Base-by-base conservation (phyloP, 768 basidiomycete species). In the Naganishia vaughanmartiniae region DNA sequence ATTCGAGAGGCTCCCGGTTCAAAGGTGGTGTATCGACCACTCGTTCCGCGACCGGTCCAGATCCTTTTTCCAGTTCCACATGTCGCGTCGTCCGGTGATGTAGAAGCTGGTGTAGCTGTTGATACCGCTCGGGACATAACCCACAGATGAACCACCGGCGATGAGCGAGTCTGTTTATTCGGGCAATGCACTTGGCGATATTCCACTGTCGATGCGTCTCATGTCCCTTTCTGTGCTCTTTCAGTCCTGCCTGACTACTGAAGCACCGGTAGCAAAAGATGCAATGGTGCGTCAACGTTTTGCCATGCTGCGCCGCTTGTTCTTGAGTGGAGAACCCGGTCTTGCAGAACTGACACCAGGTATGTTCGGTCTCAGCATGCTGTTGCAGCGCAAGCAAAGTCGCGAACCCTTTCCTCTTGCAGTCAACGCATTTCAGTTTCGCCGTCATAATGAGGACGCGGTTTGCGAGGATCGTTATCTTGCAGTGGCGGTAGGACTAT, bases 371-470 rank as follows among this genome's bases (percentile, higher is more conserved):
- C 26, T 60, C 58, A 36, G 26, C 26, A 21, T 60, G 58, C 36
- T 45, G 19, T 60, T 42, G 58, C 58, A 60, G n/a, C 1, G 34
- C 28, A n/a, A 10, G 2, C 6, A 60, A 36, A 19, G 36, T 42
- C 10, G 12, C 5, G 58, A 60, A 60, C n/a, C 58, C 58, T 33
- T 60, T 60, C 28, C 42, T 60, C 58, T 60, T 60, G 58, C 58
- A 60, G 58, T 21, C 39, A n/a, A 60, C 31, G 31, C 58, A 60
- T n/a, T 31, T 60, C n/a, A 60, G 36, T 2, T n/a, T n/a, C n/a
- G n/a, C n/a, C n/a, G 58, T 60, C 58, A 60, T 60, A 4, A 42
- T 60, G 46, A 46, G 46, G 46, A 46, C 9, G 14, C 21, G 46
- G 5, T 21, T 46, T 46, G 46, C 46, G 46, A 19, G 21, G 46